phyloP scores from a whole-genome alignment of 371 early-diverging fungal species.

The Rhizopus arrhizus region DNA sequence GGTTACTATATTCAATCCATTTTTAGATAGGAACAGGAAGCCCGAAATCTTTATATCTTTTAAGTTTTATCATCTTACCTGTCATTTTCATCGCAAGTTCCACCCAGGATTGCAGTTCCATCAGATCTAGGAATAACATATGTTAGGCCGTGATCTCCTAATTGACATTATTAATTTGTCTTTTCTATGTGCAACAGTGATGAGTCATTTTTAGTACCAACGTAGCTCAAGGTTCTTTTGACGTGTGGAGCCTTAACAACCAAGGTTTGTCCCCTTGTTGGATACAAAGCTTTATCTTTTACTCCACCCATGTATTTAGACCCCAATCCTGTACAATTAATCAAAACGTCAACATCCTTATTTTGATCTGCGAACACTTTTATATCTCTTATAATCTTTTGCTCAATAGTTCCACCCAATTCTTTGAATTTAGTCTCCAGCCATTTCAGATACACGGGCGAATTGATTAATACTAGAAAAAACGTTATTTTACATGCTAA shows the following conservation, averaged over 20 bases:
- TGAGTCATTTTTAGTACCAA: slow-evolving; percentile 19
- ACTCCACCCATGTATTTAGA: slow-evolving; percentile 70
- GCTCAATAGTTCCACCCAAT: slow-evolving; percentile 57
- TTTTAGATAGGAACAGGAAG: not conserved
- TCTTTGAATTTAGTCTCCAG: slow-evolving; percentile 52
- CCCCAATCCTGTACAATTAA: slow-evolving; percentile 79
- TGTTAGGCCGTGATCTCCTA: slow-evolving; percentile 39
- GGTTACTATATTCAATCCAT: slow-evolving; percentile 21
- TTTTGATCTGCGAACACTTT: slow-evolving; percentile 35
- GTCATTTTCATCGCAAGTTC: slow-evolving; percentile 68
- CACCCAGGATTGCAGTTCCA: slow-evolving; percentile 78
- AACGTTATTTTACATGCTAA: not conserved
- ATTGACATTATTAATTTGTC: too few relatives aligned
- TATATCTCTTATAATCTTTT: slow-evolving; percentile 49
- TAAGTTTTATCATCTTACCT: slow-evolving; percentile 43
- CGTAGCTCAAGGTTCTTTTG: slow-evolving; percentile 53
- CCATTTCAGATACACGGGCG: slow-evolving; percentile 68
- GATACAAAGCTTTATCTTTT: slow-evolving; percentile 62
- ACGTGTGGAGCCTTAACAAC: slow-evolving; percentile 66
- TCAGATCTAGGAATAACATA: slow-evolving; percentile 83
- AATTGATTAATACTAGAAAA: slow-evolving; percentile 55
- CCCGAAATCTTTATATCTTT: not conserved
- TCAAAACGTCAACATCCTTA: slow-evolving; percentile 48
- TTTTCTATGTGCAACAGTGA: too few relatives aligned
- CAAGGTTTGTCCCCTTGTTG: slow-evolving; percentile 78